Base-by-base conservation (phyloP, 1,284 basidiomycete genomes). In the Neonothopanus nambi region DNA sequence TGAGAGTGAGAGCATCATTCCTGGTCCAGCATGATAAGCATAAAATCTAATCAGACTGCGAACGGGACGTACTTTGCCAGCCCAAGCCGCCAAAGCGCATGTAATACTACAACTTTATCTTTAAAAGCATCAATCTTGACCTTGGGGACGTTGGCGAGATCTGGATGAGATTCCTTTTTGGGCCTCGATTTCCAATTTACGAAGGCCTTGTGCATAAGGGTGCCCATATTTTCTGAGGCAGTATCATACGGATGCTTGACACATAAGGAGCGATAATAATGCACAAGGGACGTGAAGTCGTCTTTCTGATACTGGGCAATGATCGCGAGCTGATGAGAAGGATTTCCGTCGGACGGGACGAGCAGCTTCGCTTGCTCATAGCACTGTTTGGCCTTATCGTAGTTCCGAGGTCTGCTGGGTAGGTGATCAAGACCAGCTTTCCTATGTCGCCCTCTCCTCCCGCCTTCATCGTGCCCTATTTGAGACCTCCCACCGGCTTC, bases 261-360 rank as follows among this genome's bases (percentile, higher is more conserved):
- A 62, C 93, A 96, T 5, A 98, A 74, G 0, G 96, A 93, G 36
- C 94, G 87, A 65, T 95, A 95, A 70, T 98, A 96, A 67, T 95
- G 87, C 59, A 92, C 83, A 13, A 92, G 75, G 26, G 91, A 87
- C 24, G 77, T 74, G 61, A 97, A 93, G n/a, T 80, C 78, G 69
- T 98, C 93, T 58, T 80, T 80, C 61, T 88, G 78, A 68, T 95
- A 95, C 20, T 87, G 86, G 1, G 93, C 84, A 24, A 99, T 80
- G 45, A 98, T 95, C 1, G 95, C 96, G 24, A 99, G 84, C 70
- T 98, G 95, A 67, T 98, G 96, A 38, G 89, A 96, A 1, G 96
- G 85, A 63, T 96, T 95, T 9, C 93, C 92, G 52, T 84, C 80
- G 53, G 88, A 79, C 0, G 95, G 94, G n/a, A 89, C 74, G 6